Percentiles rank a stretch among this genome's conserved stretches.
Conservation (phyloP, 441 rosid species). For the Syzygium syzygioides region DNA sequence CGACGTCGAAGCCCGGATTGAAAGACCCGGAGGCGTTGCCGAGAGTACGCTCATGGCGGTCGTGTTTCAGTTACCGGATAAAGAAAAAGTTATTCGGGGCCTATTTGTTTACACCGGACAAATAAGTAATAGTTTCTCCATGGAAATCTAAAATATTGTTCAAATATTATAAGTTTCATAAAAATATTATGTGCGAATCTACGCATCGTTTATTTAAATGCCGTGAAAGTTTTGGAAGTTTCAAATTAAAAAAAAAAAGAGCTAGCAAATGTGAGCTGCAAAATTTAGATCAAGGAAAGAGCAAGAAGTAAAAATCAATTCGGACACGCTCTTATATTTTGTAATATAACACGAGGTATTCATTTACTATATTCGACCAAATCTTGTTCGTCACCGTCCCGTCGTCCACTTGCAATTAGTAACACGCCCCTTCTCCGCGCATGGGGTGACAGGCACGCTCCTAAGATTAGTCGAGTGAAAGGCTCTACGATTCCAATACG, state of each 20-base stretch:
- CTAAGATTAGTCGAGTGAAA: background rate
- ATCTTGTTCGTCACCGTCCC: background rate
- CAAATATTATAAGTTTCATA: background rate
- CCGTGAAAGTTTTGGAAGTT: background rate
- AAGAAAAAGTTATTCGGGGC: background rate
- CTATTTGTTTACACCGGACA: background rate
- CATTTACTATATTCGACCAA: background rate
- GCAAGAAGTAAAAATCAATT: background rate
- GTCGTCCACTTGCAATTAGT: background rate
- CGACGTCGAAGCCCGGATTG: background rate
- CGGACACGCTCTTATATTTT: background rate
- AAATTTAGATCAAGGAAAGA: background rate
- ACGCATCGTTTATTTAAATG: background rate
- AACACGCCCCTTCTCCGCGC: background rate
- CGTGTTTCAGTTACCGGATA: background rate
- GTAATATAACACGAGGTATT: background rate
- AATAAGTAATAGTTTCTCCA: background rate
- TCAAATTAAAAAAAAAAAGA: fast-evolving
- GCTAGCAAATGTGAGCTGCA: background rate
- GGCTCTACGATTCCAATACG: background rate
- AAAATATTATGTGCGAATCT: background rate
- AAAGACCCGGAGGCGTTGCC: background rate
- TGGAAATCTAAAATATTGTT: background rate
- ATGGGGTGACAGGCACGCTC: background rate
- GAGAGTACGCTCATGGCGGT: background rate